Evolutionary conservation across 2,329 filamentous ascomycete genomes (phyloP), one percentile per base, ranked within the genome.

Genomic region (Mycosphaerelloides madeirae): DNA sequence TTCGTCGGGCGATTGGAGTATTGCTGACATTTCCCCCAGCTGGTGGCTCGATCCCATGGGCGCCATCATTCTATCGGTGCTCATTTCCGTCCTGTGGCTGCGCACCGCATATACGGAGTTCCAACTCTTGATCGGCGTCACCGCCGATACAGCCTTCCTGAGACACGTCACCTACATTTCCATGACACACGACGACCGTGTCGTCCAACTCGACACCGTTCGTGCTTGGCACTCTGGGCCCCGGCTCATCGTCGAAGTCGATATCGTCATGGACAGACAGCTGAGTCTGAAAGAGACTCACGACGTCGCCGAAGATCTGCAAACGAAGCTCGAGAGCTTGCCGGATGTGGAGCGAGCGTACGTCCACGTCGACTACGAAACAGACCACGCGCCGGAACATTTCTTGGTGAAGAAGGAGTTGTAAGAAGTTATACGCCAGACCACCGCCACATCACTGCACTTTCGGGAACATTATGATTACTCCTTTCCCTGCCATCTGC

Each of bases 31-130:
- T 36, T 32, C 19, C 32, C 5, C n/a, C 15, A 48, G 54, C 38
- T 96, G 91, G 91, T 97, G 88, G 87, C 82, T 98, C 53, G 93
- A 98, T 68, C 89, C 93, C 0, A 81, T 86, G 71, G 93, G 93
- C 33, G 91, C 93, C 58, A 85, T 97, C 56, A 65, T 93, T 14
- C 74, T 97, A 29, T 94, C 87, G 1, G 66, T 83, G 8, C 66
- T 95, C 31, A 90, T 97, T 61, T 81, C 85, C 19, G 71, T 68
- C 39, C 76, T 95, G 49, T 98, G 93, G 93, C 72, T 88, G 29
- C 77, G 80, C 50, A 95, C 91, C 0, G 88, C 90, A 0, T 94
- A 89, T 59, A 76, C 77, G 44, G 91, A 98, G 69, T 97, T 97
- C 67, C 76, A 95, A 64, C 76, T 96, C 28, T 77, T 98, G 6